Percentiles rank a stretch among this genome's conserved stretches.
These are phyloP conservation scores for Linanthus parryae DNA, from an alignment of 148 eudicot genomes.

Conservation along the genomic window DNA sequence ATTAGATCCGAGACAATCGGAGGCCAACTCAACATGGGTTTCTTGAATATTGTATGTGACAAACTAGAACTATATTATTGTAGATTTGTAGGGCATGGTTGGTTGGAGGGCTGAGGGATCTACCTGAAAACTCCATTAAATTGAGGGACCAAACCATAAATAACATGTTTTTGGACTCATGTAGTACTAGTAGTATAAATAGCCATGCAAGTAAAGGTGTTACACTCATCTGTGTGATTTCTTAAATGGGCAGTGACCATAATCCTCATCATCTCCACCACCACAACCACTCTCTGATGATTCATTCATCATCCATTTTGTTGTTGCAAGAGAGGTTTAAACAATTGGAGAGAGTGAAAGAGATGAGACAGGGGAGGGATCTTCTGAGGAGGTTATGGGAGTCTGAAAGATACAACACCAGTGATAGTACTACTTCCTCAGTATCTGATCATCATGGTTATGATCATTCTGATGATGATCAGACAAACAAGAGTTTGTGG, in stretches of 20 bases:
- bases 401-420: constrained; percentile 6
- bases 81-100: too few species aligned
- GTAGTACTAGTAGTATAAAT: constrained; percentile 12
- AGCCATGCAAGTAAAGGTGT: constrained; percentile 7
- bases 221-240: background rate
- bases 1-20: too few species aligned
- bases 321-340: constrained; percentile 74
- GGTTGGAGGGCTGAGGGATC: too few species aligned
- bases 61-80: too few species aligned
- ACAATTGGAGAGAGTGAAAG: constrained; percentile 57
- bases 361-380: constrained; percentile 63
- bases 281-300: too few species aligned
- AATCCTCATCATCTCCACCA: too few species aligned
- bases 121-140: background rate
- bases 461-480: background rate
- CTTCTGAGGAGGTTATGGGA: constrained; percentile 29
- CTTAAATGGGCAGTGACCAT: background rate
- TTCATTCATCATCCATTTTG: constrained; percentile 55
- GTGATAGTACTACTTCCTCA: background rate
- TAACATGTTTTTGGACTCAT: background rate
- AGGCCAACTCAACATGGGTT: too few species aligned
- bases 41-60: too few species aligned
- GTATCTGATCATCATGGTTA: too few species aligned
- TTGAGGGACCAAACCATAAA: background rate
- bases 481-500: constrained; percentile 13